phyloP scores from a whole-genome alignment of 148 eudicot species.

The Selenicereus undatus region DNA sequence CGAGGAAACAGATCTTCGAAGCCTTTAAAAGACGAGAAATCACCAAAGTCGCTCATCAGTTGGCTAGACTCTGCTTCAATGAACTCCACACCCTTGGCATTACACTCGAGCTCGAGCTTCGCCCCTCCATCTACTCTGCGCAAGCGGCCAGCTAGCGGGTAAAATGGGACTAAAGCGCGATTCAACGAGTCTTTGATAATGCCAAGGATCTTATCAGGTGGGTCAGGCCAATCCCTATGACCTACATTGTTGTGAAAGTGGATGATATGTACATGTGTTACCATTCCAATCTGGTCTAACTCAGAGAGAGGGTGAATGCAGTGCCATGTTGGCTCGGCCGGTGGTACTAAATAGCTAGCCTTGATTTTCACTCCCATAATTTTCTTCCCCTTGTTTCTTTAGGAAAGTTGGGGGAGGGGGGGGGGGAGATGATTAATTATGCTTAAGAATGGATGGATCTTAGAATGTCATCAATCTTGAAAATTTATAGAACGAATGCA shows the following conservation, averaged over 20 bases:
- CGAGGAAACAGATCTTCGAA: conserved; percentile 12
- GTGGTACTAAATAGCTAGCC: background rate
- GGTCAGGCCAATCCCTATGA: background rate
- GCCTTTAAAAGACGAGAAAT: conserved; percentile 22
- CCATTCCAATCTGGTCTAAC: conserved; percentile 15
- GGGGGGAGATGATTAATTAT: background rate
- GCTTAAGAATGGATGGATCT: background rate
- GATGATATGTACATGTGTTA: background rate
- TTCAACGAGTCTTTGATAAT: conserved; percentile 7
- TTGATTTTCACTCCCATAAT: conserved; percentile 1
- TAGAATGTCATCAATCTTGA: too few relatives aligned
- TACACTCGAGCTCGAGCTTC: conserved; percentile 49
- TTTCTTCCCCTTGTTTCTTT: background rate
- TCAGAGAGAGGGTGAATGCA: conserved; percentile 10
- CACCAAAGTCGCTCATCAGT: conserved; percentile 27
- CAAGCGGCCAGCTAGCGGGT: conserved; percentile 20
- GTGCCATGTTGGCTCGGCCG: conserved; percentile 13
- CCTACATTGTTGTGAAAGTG: conserved; percentile 8
- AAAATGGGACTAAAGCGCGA: conserved; percentile 9
- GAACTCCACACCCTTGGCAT: conserved; percentile 39
- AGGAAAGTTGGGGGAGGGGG: background rate
- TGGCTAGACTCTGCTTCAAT: conserved; percentile 38
- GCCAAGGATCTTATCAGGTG: background rate
- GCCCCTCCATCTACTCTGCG: conserved; percentile 7
- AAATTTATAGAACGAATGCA: too few relatives aligned